Percentiles rank a stretch among this genome's conserved stretches.
phyloP scores from a whole-genome alignment of 2,329 filamentous ascomycete species.

The Epichloe brachyelytri region DNA sequence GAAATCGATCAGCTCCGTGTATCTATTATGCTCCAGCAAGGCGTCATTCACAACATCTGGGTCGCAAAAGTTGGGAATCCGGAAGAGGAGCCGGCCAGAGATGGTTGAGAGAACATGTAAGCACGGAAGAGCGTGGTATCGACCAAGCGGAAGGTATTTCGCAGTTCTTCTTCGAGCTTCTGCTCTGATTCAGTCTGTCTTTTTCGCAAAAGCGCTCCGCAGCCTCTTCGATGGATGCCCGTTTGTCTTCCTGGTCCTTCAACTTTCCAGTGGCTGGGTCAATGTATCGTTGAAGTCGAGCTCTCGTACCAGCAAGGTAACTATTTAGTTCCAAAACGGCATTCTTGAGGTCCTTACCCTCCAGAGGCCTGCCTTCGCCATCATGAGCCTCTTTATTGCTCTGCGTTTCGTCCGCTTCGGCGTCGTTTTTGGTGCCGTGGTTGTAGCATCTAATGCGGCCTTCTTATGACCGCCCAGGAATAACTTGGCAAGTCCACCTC shows the following conservation, averaged over 20 bases:
- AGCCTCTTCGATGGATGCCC: conserved; percentile 32
- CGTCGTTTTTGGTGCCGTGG: conserved; percentile 43
- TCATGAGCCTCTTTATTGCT: conserved; percentile 31
- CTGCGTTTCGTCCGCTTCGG: conserved; percentile 42
- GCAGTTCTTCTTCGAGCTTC: conserved; percentile 57
- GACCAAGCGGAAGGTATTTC: conserved; percentile 67
- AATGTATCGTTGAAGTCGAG: conserved; percentile 47
- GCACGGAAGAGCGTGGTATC: conserved; percentile 91
- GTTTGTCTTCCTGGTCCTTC: conserved; percentile 34
- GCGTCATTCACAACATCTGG: conserved; percentile 91
- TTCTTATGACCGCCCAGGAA: conserved; percentile 36
- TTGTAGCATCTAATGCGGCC: conserved; percentile 39
- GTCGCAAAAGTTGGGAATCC: conserved; percentile 94
- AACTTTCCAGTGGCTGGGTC: conserved; percentile 50
- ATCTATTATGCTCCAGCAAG: conserved; percentile 74
- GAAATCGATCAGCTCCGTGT: conserved; percentile 94
- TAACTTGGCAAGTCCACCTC: conserved; percentile 39
- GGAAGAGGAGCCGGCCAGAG: conserved; percentile 83
- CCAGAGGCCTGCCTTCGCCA: conserved; percentile 39
- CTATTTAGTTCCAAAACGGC: conserved; percentile 75
- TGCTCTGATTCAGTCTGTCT: conserved; percentile 35
- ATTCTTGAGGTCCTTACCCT: conserved; percentile 71
- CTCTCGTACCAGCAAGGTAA: conserved; percentile 77
- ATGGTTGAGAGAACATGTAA: conserved; percentile 85
- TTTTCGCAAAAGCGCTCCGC: conserved; percentile 44